A percentile compares a stretch with the other conserved stretches of the same genome.
These are phyloP conservation scores for Lasiosphaeria ovina DNA, from an alignment of 495 filamentous ascomycete species.

Conservation along the genomic window DNA sequence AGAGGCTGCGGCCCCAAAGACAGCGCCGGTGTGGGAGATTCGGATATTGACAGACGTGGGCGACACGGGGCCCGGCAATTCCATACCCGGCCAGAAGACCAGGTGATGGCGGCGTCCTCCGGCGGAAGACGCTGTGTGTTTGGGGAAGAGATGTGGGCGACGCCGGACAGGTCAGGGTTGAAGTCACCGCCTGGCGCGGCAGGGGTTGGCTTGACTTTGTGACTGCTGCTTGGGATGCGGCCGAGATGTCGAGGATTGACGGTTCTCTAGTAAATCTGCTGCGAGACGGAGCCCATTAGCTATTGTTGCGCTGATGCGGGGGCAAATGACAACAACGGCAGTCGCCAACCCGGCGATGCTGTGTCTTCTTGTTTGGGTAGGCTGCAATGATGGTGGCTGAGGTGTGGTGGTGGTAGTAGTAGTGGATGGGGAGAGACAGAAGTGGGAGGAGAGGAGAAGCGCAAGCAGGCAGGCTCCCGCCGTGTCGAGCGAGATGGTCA, in stretches of 20 bases:
- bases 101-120: constrained; percentile 3
- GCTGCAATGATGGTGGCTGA: background rate
- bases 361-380: background rate
- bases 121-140: background rate
- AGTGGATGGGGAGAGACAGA: background rate
- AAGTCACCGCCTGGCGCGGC: constrained; percentile 20
- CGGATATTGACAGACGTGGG: constrained; percentile 5
- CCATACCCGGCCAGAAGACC: constrained; percentile 18
- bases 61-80: constrained; percentile 12
- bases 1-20: constrained; percentile 10
- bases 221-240: background rate
- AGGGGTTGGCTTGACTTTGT: background rate
- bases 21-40: background rate
- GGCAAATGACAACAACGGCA: background rate
- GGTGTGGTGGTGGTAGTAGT: background rate
- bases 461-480: constrained; percentile 13
- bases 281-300: background rate
- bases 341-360: constrained; percentile 1
- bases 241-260: constrained; percentile 4
- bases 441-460: constrained; percentile 6
- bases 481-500: background rate
- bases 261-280: constrained; percentile 8
- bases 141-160: constrained; percentile 9
- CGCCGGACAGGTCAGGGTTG: constrained; percentile 17
- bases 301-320: background rate